Conservation (phyloP, 352 stramenopile genomes). For the Phytophthora lateralis region DNA sequence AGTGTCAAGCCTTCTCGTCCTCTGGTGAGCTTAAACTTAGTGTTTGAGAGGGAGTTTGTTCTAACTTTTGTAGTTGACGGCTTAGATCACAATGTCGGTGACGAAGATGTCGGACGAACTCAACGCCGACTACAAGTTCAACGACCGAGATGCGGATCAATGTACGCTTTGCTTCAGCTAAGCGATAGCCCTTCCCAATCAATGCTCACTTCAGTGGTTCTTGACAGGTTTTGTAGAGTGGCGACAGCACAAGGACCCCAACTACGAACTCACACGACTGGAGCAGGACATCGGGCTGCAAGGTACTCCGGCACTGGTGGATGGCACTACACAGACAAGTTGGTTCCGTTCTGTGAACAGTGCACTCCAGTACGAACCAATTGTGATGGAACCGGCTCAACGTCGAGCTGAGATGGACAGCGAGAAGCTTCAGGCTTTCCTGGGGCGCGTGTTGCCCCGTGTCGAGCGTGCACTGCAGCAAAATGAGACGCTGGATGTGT, state of each 20-base stretch:
- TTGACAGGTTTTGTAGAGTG: constrained; percentile 81
- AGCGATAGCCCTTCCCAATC: background rate
- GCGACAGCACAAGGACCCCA: constrained; percentile 83
- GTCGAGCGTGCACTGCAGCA: constrained; percentile 83
- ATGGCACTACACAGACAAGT: constrained; percentile 75
- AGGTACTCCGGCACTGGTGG: constrained; percentile 69
- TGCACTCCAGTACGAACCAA: constrained; percentile 80
- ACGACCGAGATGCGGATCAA: constrained; percentile 78
- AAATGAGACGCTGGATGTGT: constrained; percentile 88
- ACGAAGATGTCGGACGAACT: constrained; percentile 86
- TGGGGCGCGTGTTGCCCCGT: constrained; percentile 63
- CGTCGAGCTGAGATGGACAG: constrained; percentile 68
- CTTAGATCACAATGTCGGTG: constrained; percentile 75
- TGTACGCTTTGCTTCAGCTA: constrained; percentile 34
- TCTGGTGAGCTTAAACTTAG: constrained; percentile 23
- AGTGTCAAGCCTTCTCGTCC: constrained; percentile 55
- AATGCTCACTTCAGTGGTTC: constrained; percentile 5
- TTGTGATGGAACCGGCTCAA: constrained; percentile 47
- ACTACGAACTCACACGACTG: constrained; percentile 77
- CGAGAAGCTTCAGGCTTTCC: constrained; percentile 70
- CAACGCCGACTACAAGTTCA: constrained; percentile 87
- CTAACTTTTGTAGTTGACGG: constrained; percentile 1
- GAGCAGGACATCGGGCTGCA: constrained; percentile 84
- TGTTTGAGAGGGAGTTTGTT: background rate
- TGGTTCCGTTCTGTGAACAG: constrained; percentile 88